Evolutionary conservation across 2,329 filamentous ascomycete species (phyloP).

Genomic region (Neonectria sp.): DNA sequence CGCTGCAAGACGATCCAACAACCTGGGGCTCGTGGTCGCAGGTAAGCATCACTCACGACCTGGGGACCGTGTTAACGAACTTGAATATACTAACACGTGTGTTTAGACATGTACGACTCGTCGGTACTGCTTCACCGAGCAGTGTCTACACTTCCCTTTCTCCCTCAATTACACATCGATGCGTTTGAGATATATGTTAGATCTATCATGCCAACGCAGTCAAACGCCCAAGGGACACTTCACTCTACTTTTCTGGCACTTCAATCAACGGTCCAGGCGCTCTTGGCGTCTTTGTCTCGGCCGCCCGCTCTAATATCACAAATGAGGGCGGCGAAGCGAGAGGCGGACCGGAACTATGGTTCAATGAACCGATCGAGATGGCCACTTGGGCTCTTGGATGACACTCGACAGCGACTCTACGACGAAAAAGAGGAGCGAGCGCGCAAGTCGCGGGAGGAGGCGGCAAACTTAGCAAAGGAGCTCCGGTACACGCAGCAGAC

Average conservation of each 20-base stretch:
- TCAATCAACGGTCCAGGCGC: conserved; percentile 86
- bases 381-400: conserved; percentile 87
- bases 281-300: conserved; percentile 83
- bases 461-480: conserved; percentile 83
- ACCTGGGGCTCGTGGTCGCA: conserved; percentile 74
- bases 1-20: conserved; percentile 84
- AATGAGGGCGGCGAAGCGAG: conserved; percentile 81
- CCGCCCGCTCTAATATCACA: conserved; percentile 84
- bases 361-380: conserved; percentile 83
- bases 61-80: background rate
- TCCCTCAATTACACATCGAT: conserved; percentile 77
- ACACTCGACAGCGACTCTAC: conserved; percentile 85
- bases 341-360: conserved; percentile 83
- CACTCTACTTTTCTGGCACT: conserved; percentile 84
- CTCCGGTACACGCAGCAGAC: conserved; percentile 93
- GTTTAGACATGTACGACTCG: conserved; percentile 78
- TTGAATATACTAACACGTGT: conserved; percentile 46
- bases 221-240: conserved; percentile 80
- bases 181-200: conserved; percentile 82
- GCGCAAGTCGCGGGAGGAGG: conserved; percentile 77
- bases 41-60: conserved; percentile 60
- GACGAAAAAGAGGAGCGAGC: conserved; percentile 89
- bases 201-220: conserved; percentile 76
- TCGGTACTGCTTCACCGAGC: conserved; percentile 68
- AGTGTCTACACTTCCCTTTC: conserved; percentile 72